These are phyloP conservation scores for Penicillium lagena DNA, from an alignment of 495 filamentous ascomycete genomes.

Conservation along the genomic window DNA sequence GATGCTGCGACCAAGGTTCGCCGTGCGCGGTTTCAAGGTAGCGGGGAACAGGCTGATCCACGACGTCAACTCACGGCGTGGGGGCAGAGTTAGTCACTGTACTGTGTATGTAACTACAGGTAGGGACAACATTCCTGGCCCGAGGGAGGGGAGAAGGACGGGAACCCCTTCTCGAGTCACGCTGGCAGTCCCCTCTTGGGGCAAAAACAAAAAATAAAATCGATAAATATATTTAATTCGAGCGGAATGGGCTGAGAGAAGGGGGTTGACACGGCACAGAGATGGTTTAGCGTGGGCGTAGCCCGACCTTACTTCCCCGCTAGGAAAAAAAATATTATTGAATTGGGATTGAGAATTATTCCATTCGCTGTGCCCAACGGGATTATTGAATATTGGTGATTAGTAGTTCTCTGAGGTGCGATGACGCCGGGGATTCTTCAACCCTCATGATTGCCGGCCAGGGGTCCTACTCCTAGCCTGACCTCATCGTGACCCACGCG, in stretches of 20 bases:
- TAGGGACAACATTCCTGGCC: too few species aligned
- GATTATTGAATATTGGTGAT: background rate
- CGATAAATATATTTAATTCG: slow-evolving; percentile 6
- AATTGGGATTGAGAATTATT: background rate
- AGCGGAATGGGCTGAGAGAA: slow-evolving; percentile 5
- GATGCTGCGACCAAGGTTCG: slow-evolving; percentile 34
- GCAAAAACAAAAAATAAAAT: slow-evolving; percentile 2
- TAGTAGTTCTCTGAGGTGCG: background rate
- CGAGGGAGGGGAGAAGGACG: too few species aligned
- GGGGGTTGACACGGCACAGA: slow-evolving; percentile 21
- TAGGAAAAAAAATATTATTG: slow-evolving; percentile 2
- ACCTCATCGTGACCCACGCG: too few species aligned
- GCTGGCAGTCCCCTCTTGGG: too few species aligned
- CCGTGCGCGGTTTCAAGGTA: slow-evolving; percentile 32
- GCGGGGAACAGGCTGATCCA: slow-evolving; percentile 33
- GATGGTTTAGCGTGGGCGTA: slow-evolving; percentile 14
- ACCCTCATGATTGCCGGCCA: too few species aligned
- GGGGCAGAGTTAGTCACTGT: too few species aligned
- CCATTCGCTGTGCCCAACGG: too few species aligned
- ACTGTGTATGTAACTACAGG: too few species aligned
- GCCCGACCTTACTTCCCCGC: slow-evolving; percentile 14
- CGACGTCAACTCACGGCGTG: slow-evolving; percentile 20
- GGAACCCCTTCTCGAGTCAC: too few species aligned
- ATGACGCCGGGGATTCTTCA: too few species aligned
- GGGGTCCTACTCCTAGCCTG: too few species aligned